Base-by-base conservation (phyloP, 2,329 filamentous ascomycete genomes). In the Teratosphaeriaceae sp. region DNA sequence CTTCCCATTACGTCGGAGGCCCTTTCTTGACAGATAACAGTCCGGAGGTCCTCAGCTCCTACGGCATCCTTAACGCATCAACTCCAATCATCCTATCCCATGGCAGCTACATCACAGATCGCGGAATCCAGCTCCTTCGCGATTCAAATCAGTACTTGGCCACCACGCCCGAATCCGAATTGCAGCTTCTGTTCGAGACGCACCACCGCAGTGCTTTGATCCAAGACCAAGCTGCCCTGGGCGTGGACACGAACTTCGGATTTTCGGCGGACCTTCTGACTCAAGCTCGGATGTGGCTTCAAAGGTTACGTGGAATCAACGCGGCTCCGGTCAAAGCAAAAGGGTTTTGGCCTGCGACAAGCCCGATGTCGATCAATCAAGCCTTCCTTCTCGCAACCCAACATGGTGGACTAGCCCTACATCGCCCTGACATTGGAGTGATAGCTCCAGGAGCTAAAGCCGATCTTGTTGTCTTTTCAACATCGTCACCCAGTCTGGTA, bases 101-200 rank as follows among this genome's bases (percentile, higher is more conserved):
- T 50, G 73, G 64, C 0, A 64, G 61, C 12, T 73, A 65, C 56
- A 55, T 76, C 15, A 68, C 68, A 0, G 54, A 63, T 1, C 44
- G 48, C 0, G 68, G 71, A 12, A 61, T 62, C 0, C 41, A 57
- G 1, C 61, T 75, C 0, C 65, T 79, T 1, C 71, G 72, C 9
- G 46, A 58, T 0, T 67, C 67, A 2, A 72, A 79, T 57, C 69
- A 78, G 39, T 72, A 73, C 58, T 59, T 80, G 31, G 75, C 74
- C 40, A 75, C 75, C 45, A 79, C 77, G 0, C 74, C 75, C 1
- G 78, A 80, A 52, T 76, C 73, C 0, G 76, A 80, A 51, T 71
- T 76, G 65, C 74, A 78, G 54, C n/a, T n/a, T n/a, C n/a, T n/a
- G n/a, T 79, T 72, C 56, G 76, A 76, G n/a, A 73, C 76, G 50